A percentile compares a stretch with the other conserved stretches of the same genome.
Conservation (phyloP, 176 grass and related monocot genomes). For the Pontederia crassipes region DNA sequence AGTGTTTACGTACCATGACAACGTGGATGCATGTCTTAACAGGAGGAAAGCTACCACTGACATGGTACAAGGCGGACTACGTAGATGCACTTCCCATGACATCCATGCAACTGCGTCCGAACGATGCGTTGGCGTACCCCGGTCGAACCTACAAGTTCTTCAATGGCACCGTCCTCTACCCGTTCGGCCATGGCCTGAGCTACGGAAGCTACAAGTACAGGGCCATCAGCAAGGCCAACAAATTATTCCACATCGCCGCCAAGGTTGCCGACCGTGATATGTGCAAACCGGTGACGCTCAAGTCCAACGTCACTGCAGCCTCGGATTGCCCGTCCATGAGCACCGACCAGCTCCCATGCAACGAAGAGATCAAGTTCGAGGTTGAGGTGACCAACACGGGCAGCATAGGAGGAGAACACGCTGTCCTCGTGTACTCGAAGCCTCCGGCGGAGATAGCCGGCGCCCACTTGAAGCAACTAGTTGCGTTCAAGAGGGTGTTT, state of each 20-base stretch:
- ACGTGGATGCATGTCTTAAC: not conserved
- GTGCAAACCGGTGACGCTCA: not conserved
- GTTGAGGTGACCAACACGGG: slow-evolving; percentile 1
- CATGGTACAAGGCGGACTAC: slow-evolving; percentile 3
- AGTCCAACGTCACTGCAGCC: not conserved
- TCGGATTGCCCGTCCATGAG: not conserved
- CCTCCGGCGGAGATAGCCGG: not conserved
- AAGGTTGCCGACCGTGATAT: not conserved
- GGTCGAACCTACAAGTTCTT: slow-evolving; percentile 7
- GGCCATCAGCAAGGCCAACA: not conserved
- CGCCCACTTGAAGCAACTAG: not conserved
- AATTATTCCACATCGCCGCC: not conserved
- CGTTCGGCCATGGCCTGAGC: slow-evolving; percentile 3
- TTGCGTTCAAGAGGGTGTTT: not conserved
- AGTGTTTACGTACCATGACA: not conserved
- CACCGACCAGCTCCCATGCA: not conserved
- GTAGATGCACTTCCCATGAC: not conserved
- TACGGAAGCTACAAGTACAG: not conserved
- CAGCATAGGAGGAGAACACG: not conserved
- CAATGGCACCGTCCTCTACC: not conserved
- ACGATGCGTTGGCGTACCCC: slow-evolving; percentile 6
- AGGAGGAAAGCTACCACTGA: slow-evolving; percentile 2
- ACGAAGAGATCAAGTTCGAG: not conserved
- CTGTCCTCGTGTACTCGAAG: not conserved
- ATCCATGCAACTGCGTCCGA: slow-evolving; percentile 1